phyloP scores from a whole-genome alignment of 345 rosid genomes.

The Rhodamnia argentea region DNA sequence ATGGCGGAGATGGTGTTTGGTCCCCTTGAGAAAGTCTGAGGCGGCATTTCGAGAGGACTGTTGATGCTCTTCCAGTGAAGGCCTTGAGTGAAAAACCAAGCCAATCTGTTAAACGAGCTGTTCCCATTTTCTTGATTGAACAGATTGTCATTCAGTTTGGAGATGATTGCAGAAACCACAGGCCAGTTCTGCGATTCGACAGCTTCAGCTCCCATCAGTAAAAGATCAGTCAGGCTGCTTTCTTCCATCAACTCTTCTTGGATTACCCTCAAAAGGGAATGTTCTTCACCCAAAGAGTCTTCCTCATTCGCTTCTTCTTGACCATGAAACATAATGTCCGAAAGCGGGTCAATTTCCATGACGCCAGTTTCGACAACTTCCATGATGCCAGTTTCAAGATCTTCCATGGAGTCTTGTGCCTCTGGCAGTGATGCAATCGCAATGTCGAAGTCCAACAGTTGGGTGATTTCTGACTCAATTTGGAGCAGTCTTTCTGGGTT shows the following conservation, averaged over 20 bases:
- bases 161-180: slow-evolving; percentile 2
- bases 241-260: slow-evolving; percentile 7
- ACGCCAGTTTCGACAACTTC: background rate
- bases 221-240: slow-evolving; percentile 4
- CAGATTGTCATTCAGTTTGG: slow-evolving; percentile 1
- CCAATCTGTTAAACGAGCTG: slow-evolving; percentile 6
- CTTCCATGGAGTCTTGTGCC: background rate
- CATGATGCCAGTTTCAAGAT: background rate
- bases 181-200: slow-evolving; percentile 15
- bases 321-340: background rate
- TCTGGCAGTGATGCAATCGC: background rate
- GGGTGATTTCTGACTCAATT: slow-evolving; percentile 4
- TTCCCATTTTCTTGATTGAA: background rate
- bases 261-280: background rate
- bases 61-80: slow-evolving; percentile 5
- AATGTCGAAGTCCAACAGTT: background rate
- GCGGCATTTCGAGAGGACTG: background rate
- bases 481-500: slow-evolving; percentile 4
- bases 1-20: slow-evolving; percentile 4
- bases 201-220: slow-evolving; percentile 23
- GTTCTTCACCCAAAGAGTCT: background rate
- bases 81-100: slow-evolving; percentile 17
- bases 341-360: background rate
- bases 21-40: background rate
- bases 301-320: background rate